Percentiles rank a stretch among this genome's conserved stretches.
These are phyloP conservation scores for Graphilbum sp. DNA, from an alignment of 2,329 filamentous ascomycete genomes.

Conservation along the genomic window DNA sequence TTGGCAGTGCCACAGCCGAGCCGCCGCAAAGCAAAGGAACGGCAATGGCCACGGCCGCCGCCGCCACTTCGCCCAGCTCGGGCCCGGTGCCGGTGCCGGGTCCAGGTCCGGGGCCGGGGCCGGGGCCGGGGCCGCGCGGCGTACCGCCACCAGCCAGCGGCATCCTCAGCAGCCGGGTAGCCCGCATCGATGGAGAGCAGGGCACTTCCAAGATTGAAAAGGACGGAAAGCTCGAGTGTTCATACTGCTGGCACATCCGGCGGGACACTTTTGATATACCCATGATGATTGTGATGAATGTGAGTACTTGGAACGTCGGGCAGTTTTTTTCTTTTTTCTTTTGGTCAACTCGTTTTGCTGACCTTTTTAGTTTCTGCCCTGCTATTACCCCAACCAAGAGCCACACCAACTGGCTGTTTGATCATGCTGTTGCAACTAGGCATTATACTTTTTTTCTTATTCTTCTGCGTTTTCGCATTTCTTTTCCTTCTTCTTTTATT, in stretches of 20 bases:
- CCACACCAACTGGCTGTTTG: constrained; percentile 38
- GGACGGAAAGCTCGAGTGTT: constrained; percentile 86
- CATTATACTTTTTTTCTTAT: background rate
- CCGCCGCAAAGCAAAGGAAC: constrained; percentile 13
- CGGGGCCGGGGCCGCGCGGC: constrained; percentile 8
- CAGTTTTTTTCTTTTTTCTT: too few relatives aligned
- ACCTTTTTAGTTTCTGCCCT: constrained; percentile 34
- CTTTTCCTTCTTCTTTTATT: background rate
- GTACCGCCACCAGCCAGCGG: constrained; percentile 18
- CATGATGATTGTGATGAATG: constrained; percentile 96
- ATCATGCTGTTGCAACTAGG: background rate
- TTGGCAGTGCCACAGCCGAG: constrained; percentile 2
- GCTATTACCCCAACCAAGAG: constrained; percentile 42
- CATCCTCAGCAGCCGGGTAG: constrained; percentile 42
- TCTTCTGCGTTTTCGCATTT: background rate
- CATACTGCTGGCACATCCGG: constrained; percentile 94
- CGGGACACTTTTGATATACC: constrained; percentile 96
- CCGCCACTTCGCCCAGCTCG: background rate
- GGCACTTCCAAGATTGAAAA: constrained; percentile 70
- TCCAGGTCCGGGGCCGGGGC: too few relatives aligned
- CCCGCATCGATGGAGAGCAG: constrained; percentile 52
- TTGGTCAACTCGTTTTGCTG: too few relatives aligned
- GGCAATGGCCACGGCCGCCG: background rate
- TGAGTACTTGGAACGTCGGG: too few relatives aligned
- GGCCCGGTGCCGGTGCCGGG: too few relatives aligned